phyloP scores from a whole-genome alignment of 2,329 filamentous ascomycete species.

The Annulohypoxylon truncatum region DNA sequence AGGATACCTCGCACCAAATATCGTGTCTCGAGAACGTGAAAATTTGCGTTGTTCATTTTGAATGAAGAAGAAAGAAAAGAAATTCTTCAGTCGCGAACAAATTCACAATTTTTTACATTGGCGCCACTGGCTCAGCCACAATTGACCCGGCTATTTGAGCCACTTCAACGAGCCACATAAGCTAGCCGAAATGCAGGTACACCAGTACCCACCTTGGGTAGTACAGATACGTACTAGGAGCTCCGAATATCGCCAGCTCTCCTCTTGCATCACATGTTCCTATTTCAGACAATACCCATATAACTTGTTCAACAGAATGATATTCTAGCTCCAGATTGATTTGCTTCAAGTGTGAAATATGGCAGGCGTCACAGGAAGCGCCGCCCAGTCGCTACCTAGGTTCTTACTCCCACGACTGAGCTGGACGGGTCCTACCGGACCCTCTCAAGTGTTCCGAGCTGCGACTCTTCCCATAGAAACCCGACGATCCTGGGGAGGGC shows the following conservation, averaged over 20 bases:
- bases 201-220: conserved; percentile 6
- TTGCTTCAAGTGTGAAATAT: conserved; percentile 27
- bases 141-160: background rate
- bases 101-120: conserved; percentile 27
- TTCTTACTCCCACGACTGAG: conserved; percentile 68
- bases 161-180: conserved; percentile 25
- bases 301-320: background rate
- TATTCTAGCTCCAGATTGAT: background rate
- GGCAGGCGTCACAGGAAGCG: conserved; percentile 45
- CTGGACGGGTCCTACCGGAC: conserved; percentile 56
- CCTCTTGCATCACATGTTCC: conserved; percentile 9
- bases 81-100: conserved; percentile 6
- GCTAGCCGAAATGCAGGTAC: background rate
- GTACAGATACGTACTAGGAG: conserved; percentile 13
- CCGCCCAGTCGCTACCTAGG: conserved; percentile 59
- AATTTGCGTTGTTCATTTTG: conserved; percentile 62
- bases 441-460: conserved; percentile 48
- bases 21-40: conserved; percentile 59
- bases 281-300: background rate
- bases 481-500: conserved; percentile 36
- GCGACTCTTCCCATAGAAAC: conserved; percentile 43
- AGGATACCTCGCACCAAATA: conserved; percentile 61
- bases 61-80: conserved; percentile 50
- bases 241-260: conserved; percentile 34
- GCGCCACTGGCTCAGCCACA: conserved; percentile 25